Conservation (phyloP, 257 asterid genomes). For the Linaria vulgaris region DNA sequence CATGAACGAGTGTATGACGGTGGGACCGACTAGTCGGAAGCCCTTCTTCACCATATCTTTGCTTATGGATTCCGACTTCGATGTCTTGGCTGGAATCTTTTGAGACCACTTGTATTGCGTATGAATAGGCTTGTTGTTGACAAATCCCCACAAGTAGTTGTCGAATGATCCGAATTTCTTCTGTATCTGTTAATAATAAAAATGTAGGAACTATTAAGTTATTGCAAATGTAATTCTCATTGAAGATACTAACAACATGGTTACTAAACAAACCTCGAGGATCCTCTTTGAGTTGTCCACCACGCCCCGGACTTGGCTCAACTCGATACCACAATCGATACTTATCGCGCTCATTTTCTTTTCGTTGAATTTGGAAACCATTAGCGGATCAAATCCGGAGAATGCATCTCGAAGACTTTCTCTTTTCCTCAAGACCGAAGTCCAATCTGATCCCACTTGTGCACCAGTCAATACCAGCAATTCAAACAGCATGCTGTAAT, state of each 20-base stretch:
- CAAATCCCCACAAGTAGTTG: conserved; percentile 75
- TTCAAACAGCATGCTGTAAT: conserved; percentile 65
- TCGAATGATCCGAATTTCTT: conserved; percentile 54
- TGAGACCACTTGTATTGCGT: conserved; percentile 60
- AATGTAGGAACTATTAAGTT: background rate
- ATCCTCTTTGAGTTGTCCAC: conserved; percentile 74
- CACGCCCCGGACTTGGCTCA: conserved; percentile 66
- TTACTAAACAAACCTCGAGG: conserved; percentile 52
- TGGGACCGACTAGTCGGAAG: conserved; percentile 74
- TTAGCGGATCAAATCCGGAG: conserved; percentile 59
- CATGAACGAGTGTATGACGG: conserved; percentile 81
- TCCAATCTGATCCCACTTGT: conserved; percentile 90
- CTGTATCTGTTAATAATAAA: conserved; percentile 39
- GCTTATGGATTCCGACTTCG: conserved; percentile 83
- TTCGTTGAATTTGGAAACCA: conserved; percentile 56
- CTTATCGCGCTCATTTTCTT: conserved; percentile 55
- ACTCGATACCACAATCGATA: conserved; percentile 47
- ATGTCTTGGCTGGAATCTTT: conserved; percentile 82
- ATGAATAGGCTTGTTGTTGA: conserved; percentile 56
- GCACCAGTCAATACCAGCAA: conserved; percentile 71
- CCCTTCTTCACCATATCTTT: conserved; percentile 85
- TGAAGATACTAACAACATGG: too few relatives aligned
- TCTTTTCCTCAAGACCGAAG: conserved; percentile 63
- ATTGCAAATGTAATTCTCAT: background rate
- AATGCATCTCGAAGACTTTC: conserved; percentile 72